These are phyloP conservation scores for Boletus huronensis DNA, from an alignment of 768 basidiomycete genomes.

Conservation along the genomic window DNA sequence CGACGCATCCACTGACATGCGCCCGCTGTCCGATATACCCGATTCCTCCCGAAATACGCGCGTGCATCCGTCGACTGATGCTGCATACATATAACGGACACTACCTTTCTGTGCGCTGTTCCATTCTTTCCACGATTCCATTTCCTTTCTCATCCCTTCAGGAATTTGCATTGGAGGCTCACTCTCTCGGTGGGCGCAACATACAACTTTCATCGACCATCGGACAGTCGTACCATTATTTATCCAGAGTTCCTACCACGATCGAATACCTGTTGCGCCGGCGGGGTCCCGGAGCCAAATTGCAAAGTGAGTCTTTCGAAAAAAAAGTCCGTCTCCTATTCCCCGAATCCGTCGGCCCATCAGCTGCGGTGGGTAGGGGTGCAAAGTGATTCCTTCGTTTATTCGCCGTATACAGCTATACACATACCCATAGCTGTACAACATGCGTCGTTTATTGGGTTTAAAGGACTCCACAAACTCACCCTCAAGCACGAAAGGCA, in stretches of 20 bases:
- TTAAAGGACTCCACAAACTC: slow-evolving; percentile 23
- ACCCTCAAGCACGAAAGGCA: slow-evolving; percentile 22
- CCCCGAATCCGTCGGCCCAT: slow-evolving; percentile 7
- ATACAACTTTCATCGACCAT: background rate
- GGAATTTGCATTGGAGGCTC: background rate
- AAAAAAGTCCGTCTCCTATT: slow-evolving; percentile 1
- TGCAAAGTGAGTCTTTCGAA: slow-evolving; percentile 12
- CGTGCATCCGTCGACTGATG: slow-evolving; percentile 1
- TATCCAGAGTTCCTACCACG: background rate
- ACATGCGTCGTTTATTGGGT: slow-evolving; percentile 32
- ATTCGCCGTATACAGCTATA: slow-evolving; percentile 15
- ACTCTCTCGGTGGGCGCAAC: slow-evolving; percentile 1
- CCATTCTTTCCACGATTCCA: slow-evolving; percentile 10
- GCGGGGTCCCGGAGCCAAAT: background rate
- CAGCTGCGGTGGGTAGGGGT: slow-evolving; percentile 20
- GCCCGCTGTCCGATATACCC: slow-evolving; percentile 6
- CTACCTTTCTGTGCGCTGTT: slow-evolving; percentile 6
- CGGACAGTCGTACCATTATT: background rate
- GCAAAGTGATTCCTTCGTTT: slow-evolving; percentile 8
- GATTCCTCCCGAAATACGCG: slow-evolving; percentile 15
- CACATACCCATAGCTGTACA: slow-evolving; percentile 8
- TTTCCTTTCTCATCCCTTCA: background rate
- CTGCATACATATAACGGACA: slow-evolving; percentile 24
- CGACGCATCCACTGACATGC: slow-evolving; percentile 11
- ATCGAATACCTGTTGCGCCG: slow-evolving; percentile 9